Evolutionary conservation across 2,329 filamentous ascomycete species (phyloP), one percentile per base, ranked within the genome.

Genomic region (Sporothrix variecibatus): DNA sequence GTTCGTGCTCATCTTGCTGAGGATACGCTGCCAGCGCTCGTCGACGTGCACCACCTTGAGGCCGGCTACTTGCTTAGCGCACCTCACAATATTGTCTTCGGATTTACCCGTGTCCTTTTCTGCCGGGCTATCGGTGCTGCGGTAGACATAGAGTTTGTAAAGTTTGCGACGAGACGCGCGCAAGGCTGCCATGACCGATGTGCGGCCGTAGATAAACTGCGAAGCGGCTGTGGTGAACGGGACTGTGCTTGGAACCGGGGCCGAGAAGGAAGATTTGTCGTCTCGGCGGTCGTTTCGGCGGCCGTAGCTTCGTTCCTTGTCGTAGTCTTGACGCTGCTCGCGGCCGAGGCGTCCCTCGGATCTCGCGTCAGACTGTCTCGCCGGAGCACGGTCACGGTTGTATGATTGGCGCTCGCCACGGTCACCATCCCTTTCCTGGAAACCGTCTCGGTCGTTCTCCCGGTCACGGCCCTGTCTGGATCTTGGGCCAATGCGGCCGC

Each of bases 151-250:
- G 3, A 99, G 87, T 72, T 91, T 93, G 84, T 98, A 97, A 2
- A 97, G 83, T 79, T 93, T 90, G 74, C 96, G 90, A 46, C 90
- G 87, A 12, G 85, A 85, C 65, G 83, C 81, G 77, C 87, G 90
- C 26, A 99, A 84, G 0, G 94, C 71, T 26, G 95, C 93, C 76
- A 92, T 87, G 28, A 98, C 94, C 1, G 93, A 90, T 1, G 92
- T 93, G 62, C 88, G 89, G 6, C 96, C 96, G 80, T 97, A 98
- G 1, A 99, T 85, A 78, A 98, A 98, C 76, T 97, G 92, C 0
- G 95, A 97, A 5, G 94, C 93, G 0, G 95, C 92, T 0, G 94
- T 97, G 0, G 93, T 94, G 80, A 95, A 90, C 67, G 82, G 82
- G 73, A 80, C 76, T 68, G 78, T 81, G 38, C 79, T 75, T 73